phyloP scores from a whole-genome alignment of 495 filamentous ascomycete species.

The Penicillium macrosclerotiorum region DNA sequence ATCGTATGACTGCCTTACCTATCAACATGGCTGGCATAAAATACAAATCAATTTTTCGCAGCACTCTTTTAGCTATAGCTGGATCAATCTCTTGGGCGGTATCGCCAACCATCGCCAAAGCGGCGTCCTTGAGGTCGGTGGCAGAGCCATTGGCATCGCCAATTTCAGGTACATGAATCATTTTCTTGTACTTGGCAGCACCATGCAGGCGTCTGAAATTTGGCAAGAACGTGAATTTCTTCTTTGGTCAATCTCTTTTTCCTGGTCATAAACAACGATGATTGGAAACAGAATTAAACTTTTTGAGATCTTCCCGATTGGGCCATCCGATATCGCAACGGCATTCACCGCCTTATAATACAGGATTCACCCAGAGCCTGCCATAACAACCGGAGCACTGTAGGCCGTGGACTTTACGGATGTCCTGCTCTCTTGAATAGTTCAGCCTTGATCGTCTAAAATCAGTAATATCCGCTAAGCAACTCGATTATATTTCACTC shows the following conservation, averaged over 20 bases:
- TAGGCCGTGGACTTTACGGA: background rate
- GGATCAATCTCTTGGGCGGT: constrained; percentile 52
- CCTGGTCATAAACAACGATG: background rate
- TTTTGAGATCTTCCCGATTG: constrained; percentile 18
- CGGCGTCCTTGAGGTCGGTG: constrained; percentile 46
- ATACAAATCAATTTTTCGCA: constrained; percentile 69
- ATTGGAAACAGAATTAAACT: constrained; percentile 7
- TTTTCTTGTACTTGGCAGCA: background rate
- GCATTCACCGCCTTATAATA: constrained; percentile 5
- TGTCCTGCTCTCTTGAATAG: background rate
- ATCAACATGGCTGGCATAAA: constrained; percentile 71
- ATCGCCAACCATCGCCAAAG: constrained; percentile 50
- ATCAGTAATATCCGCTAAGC: background rate
- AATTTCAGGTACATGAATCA: constrained; percentile 23
- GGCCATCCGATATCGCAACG: constrained; percentile 22
- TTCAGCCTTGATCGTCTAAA: too few relatives aligned
- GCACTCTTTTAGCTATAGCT: constrained; percentile 49
- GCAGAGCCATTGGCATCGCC: constrained; percentile 7
- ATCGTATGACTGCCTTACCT: constrained; percentile 32
- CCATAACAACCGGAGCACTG: background rate
- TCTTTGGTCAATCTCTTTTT: background rate
- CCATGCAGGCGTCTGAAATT: background rate
- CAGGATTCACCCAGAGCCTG: constrained; percentile 1
- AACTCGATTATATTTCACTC: too few relatives aligned
- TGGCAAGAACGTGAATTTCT: background rate